phyloP scores from a whole-genome alignment of 1,139 yeast species.

The Debaryomycetaceae sp. region DNA sequence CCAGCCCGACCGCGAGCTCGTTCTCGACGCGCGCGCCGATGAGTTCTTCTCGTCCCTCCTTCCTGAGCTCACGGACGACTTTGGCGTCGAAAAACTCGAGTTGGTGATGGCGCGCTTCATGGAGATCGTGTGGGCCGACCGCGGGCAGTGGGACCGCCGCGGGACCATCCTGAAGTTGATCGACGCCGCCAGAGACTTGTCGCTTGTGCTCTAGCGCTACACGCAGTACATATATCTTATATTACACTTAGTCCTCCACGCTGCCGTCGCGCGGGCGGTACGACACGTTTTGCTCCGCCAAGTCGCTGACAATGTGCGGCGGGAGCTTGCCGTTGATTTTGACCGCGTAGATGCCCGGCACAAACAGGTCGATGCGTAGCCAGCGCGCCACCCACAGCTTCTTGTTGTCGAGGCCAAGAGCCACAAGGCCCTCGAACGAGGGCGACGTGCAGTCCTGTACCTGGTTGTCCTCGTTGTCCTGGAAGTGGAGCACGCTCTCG shows the following conservation, averaged over 20 bases:
- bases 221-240: too few species aligned
- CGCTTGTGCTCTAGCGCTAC: constrained; percentile 2
- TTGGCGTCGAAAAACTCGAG: constrained; percentile 70
- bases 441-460: constrained; percentile 95
- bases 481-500: constrained; percentile 75
- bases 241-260: constrained; percentile 66
- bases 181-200: constrained; percentile 14
- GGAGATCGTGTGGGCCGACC: constrained; percentile 70
- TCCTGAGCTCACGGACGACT: constrained; percentile 39
- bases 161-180: constrained; percentile 26
- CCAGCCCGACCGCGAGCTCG: constrained; percentile 13
- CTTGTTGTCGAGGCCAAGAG: constrained; percentile 74
- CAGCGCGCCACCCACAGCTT: constrained; percentile 97
- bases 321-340: constrained; percentile 91
- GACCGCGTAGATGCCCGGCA: constrained; percentile 89
- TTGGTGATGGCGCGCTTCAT: constrained; percentile 66
- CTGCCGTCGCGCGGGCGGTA: constrained; percentile 97
- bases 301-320: constrained; percentile 70
- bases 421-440: constrained; percentile 92
- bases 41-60: constrained; percentile 18
- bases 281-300: constrained; percentile 68
- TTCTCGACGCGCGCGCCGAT: constrained; percentile 14
- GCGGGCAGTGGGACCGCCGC: constrained; percentile 65
- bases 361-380: constrained; percentile 88
- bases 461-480: constrained; percentile 77